Base-by-base conservation (phyloP, 2,329 filamentous ascomycete genomes). In the Botrytis fabae region DNA sequence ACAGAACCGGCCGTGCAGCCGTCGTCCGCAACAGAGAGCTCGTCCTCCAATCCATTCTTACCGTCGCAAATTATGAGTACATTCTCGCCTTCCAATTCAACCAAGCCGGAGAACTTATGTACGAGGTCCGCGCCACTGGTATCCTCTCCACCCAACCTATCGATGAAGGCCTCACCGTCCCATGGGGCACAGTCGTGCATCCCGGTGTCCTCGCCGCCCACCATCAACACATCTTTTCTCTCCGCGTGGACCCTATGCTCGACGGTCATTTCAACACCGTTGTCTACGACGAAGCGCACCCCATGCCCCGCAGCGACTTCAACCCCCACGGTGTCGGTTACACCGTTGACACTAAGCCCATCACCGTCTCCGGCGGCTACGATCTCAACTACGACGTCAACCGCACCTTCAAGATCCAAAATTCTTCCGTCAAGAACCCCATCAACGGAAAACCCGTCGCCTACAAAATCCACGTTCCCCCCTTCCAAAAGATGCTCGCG, bases 191-290 rank as follows among this genome's bases (percentile, higher is more conserved):
- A 0, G 87, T 92, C 59, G 90, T 93, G 8, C 89, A 91, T 73
- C 90, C 90, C 0, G 90, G 91, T 61, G 90, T 91, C 25, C 86
- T 93, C 48, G 91, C 90, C 3, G 84, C 85, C 0, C 89, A 92
- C 81, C 92, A 94, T 78, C 92, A 95, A 79, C 92, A 94, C 81
- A 92, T 94, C 80, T 93, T 95, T 83, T 90, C 87, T 5, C 84
- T 91, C 8, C 86, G 89, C 14, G 83, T 91, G 20, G 89, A 91
- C 78, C 89, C 89, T n/a, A 87, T 87, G 75, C 83, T 90, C 66
- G 88, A 88, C 73, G 89, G 89, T 0, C 84, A 85, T 74, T 81
- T 83, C 38, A 89, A 90, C 78, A 82, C 85, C 0, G 80, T 89
- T 42, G 84, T 87, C 72, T 87, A 91, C 78, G 84, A 87, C 73